phyloP scores from a whole-genome alignment of 1,139 yeast genomes.

The Yamadazyma triangularis region DNA sequence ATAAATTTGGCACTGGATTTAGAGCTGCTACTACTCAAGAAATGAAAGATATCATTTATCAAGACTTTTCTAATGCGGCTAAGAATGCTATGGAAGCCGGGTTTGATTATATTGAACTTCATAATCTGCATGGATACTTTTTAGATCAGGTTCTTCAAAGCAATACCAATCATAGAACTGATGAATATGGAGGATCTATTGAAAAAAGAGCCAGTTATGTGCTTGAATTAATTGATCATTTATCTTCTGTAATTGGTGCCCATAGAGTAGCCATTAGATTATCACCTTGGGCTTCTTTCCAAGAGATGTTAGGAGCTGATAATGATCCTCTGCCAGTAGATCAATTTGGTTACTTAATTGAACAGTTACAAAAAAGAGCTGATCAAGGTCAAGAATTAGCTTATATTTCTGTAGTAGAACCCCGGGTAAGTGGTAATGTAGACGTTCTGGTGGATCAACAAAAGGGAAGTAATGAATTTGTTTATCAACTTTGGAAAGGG shows the following conservation, averaged over 20 bases:
- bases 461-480: constrained; percentile 6
- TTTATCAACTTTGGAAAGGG: constrained; percentile 40
- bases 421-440: constrained; percentile 12
- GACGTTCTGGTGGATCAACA: constrained; percentile 16
- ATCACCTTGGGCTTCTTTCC: constrained; percentile 52
- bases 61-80: constrained; percentile 39
- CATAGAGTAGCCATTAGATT: constrained; percentile 52
- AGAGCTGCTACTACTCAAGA: constrained; percentile 41
- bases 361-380: constrained; percentile 38
- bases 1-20: constrained; percentile 27
- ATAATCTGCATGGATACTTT: constrained; percentile 66
- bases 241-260: constrained; percentile 45
- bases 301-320: constrained; percentile 34
- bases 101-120: constrained; percentile 67
- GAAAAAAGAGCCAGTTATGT: constrained; percentile 61
- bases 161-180: constrained; percentile 54
- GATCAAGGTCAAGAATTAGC: constrained; percentile 40
- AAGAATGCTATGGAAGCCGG: constrained; percentile 52
- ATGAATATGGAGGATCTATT: constrained; percentile 59
- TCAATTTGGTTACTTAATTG: constrained; percentile 29
- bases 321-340: constrained; percentile 29
- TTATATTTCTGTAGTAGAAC: constrained; percentile 49
- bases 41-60: constrained; percentile 31
- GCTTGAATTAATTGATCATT: constrained; percentile 53
- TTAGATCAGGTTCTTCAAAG: constrained; percentile 52